phyloP scores from a whole-genome alignment of 805 yeast species.

The Yamadazyma endophytica region DNA sequence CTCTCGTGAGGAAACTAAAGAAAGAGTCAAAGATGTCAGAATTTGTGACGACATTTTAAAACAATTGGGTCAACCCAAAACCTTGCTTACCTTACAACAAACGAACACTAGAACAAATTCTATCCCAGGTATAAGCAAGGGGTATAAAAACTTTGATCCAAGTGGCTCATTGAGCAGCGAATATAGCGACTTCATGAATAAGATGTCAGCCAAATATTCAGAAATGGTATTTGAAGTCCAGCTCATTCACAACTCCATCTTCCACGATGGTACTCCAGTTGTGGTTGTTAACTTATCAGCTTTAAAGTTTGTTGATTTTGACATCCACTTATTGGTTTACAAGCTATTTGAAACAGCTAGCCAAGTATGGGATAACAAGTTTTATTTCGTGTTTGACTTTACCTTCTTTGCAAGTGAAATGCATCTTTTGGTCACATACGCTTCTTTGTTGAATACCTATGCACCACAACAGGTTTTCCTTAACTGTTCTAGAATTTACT shows the following conservation, averaged over 20 bases:
- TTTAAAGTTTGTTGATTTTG: slow-evolving; percentile 29
- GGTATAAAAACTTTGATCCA: slow-evolving; percentile 36
- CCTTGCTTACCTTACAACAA: slow-evolving; percentile 21
- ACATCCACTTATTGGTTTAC: slow-evolving; percentile 50
- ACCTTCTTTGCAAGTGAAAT: slow-evolving; percentile 48
- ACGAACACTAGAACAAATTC: too few relatives aligned
- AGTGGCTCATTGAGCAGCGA: slow-evolving; percentile 40
- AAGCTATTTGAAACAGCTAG: slow-evolving; percentile 61
- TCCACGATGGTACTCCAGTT: slow-evolving; percentile 70
- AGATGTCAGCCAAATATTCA: slow-evolving; percentile 52
- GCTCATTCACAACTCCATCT: slow-evolving; percentile 59
- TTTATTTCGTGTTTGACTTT: slow-evolving; percentile 61
- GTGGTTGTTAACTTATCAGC: slow-evolving; percentile 47
- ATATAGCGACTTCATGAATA: slow-evolving; percentile 71
- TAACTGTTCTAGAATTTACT: slow-evolving; percentile 53
- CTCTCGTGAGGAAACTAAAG: slow-evolving; percentile 14
- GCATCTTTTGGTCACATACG: slow-evolving; percentile 18
- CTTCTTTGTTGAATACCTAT: slow-evolving; percentile 35
- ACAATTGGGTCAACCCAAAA: slow-evolving; percentile 56
- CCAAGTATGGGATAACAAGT: slow-evolving; percentile 69
- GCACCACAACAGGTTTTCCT: slow-evolving; percentile 48
- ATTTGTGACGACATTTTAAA: slow-evolving; percentile 45
- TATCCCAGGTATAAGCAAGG: slow-evolving; percentile 47
- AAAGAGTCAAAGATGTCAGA: slow-evolving; percentile 24
- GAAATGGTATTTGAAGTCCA: slow-evolving; percentile 40